Evolutionary conservation across 768 basidiomycete species (phyloP).

Genomic region (Arthromyces matolae): DNA sequence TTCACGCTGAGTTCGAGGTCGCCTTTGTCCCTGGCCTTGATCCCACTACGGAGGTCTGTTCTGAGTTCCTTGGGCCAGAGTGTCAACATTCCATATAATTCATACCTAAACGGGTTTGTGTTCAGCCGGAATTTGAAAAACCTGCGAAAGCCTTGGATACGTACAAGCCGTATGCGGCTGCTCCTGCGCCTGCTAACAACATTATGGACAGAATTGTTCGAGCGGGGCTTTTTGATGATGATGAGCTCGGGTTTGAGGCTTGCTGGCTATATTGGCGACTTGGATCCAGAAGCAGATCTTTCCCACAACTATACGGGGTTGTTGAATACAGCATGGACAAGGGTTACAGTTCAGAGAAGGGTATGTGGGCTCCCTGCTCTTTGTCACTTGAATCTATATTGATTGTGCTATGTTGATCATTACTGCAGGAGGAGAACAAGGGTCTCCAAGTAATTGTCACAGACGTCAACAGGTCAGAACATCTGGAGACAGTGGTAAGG

Average conservation of each 20-base stretch:
- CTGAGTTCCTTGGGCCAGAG: constrained; percentile 67
- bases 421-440: constrained; percentile 26
- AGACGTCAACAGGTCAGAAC: constrained; percentile 33
- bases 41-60: constrained; percentile 58
- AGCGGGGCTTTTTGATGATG: no score
- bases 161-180: constrained; percentile 33
- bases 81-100: constrained; percentile 53
- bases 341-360: constrained; percentile 45
- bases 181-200: no score
- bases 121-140: not conserved
- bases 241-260: no score
- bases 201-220: no score
- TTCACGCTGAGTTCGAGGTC: constrained; percentile 49
- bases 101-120: no score
- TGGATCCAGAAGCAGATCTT: constrained; percentile 43
- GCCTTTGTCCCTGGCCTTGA: constrained; percentile 58
- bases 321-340: constrained; percentile 73
- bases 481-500: constrained; percentile 28
- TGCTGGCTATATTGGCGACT: no score
- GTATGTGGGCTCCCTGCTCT: no score
- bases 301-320: constrained; percentile 44
- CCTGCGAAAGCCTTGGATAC: constrained; percentile 14
- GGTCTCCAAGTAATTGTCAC: constrained; percentile 33
- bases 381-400: not conserved
- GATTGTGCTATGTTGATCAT: not conserved